phyloP scores from a whole-genome alignment of 305 asterid genomes.

The Fraxinus sp. region DNA sequence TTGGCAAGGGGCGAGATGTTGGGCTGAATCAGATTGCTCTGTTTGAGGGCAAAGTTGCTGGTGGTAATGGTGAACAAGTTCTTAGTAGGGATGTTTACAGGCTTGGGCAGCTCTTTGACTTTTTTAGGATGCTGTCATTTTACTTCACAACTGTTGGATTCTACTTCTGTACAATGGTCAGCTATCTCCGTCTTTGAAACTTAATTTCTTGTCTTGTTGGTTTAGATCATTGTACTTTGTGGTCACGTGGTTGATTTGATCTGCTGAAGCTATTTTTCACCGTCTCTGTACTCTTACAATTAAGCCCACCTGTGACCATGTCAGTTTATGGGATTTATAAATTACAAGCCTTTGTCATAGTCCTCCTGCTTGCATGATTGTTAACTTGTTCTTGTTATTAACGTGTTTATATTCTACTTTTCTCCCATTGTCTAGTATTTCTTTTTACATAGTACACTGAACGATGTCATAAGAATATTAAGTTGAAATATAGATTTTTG shows the following conservation, averaged over 20 bases:
- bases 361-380: background rate
- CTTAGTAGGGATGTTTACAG: conserved; percentile 90
- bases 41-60: conserved; percentile 97
- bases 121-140: conserved; percentile 90
- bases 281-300: conserved; percentile 18
- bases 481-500: background rate
- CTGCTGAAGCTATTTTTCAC: conserved; percentile 1
- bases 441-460: background rate
- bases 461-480: background rate
- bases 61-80: conserved; percentile 96
- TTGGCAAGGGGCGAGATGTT: conserved; percentile 89
- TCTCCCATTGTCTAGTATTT: background rate
- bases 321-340: background rate
- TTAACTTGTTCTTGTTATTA: background rate
- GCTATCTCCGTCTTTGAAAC: conserved; percentile 23
- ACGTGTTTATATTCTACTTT: background rate
- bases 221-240: conserved; percentile 4
- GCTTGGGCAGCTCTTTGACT: conserved; percentile 94
- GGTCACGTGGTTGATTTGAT: conserved; percentile 15
- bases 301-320: conserved; percentile 19
- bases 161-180: conserved; percentile 92
- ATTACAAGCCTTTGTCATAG: background rate
- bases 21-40: conserved; percentile 94
- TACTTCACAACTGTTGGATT: conserved; percentile 95
- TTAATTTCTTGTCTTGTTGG: conserved; percentile 17